Conservation (phyloP, 225 moss, liverwort and hornwort genomes). For the Neckera pumila region DNA sequence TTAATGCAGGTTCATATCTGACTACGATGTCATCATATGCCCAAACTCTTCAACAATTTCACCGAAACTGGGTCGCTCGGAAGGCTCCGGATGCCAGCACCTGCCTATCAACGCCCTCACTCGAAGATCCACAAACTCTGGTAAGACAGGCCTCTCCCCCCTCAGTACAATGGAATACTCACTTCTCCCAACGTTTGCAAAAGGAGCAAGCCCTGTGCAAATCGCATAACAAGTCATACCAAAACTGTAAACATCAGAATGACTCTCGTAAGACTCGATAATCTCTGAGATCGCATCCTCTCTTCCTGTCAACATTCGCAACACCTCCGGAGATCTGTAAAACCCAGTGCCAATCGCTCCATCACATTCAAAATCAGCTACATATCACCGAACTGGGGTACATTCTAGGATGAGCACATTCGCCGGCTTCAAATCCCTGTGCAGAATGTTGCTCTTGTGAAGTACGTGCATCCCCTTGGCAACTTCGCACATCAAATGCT, state of each 20-base stretch:
- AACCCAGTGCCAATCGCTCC: background rate
- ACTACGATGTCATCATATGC: background rate
- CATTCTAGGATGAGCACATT: background rate
- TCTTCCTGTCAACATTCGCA: background rate
- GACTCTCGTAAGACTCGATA: background rate
- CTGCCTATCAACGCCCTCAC: background rate
- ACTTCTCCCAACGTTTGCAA: background rate
- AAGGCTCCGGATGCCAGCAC: background rate
- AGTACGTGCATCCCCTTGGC: constrained; percentile 1
- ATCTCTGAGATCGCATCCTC: background rate
- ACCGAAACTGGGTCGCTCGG: background rate
- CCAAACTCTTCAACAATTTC: background rate
- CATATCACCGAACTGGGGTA: background rate
- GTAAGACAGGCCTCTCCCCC: background rate
- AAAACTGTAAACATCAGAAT: background rate
- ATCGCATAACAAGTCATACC: background rate
- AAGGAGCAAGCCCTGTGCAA: background rate
- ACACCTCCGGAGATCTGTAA: constrained; percentile 3
- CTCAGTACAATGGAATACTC: background rate
- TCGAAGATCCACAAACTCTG: background rate
- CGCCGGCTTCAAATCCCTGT: background rate
- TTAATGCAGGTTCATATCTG: background rate
- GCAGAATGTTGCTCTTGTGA: background rate
- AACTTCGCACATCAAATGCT: background rate
- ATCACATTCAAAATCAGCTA: constrained; percentile 1